Base-by-base conservation (phyloP, 306 rosid genomes). In the Castanospermum australe region DNA sequence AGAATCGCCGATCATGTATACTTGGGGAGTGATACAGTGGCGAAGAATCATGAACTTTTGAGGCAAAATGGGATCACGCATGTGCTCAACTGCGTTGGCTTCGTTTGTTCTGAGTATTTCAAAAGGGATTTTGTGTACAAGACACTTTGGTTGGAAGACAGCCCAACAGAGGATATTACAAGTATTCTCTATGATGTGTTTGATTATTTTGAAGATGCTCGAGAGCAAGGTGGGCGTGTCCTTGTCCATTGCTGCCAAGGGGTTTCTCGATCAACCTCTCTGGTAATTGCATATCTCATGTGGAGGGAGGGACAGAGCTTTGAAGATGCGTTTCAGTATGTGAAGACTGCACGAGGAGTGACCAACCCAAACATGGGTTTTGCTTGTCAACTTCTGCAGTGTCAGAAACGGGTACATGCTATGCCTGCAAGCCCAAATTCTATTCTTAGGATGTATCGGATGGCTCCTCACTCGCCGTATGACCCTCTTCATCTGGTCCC, bases 221-320 rank as follows among this genome's bases (percentile, higher is more conserved):
- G 94, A 9, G 85, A 86, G 71, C 93, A 90, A 82, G 83, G 88
- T 6, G 98, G 99, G 47, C 94, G 98, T n/a, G 92, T 88, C 64
- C 76, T 90, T 30, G 94, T 90, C 60, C 94, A 90, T 71, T 90
- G 94, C 65, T 86, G 90, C 70, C 92, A 88, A 82, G 94, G 94
- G 32, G 89, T 90, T 56, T 67, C 92, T 20, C 75, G 99, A 69
- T 95, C 99, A 0, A 85, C 93, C 4, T 88, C 99, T 17, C 68
- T 95, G 78, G 99, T 95, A 1, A 95, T 95, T 52, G 99, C 99
- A 0, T 95, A 95, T 69, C 92, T 95, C 72, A 95, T 95, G 98
- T 95, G 99, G 99, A 92, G 94, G 86, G 82, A 95, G 21, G 90
- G 92, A 18, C 97, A 87, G 78, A 92, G 92, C 86, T 95, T 91